Percentiles rank a stretch among this genome's conserved stretches.
phyloP scores from a whole-genome alignment of 2,329 filamentous ascomycete species.

The Dactylellina parvicollis region DNA sequence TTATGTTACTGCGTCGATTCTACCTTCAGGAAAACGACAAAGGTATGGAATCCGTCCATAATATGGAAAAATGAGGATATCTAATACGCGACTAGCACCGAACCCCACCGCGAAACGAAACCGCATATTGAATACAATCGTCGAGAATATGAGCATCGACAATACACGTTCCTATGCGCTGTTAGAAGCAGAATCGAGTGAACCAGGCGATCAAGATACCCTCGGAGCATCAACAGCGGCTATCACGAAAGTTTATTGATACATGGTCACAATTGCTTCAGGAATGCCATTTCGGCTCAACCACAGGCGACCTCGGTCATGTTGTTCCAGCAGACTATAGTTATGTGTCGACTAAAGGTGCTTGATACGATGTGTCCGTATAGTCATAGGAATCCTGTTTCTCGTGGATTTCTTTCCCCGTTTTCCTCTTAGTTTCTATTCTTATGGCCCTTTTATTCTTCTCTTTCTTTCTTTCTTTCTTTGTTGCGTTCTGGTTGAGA shows the following conservation, averaged over 20 bases:
- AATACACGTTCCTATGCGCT: slow-evolving; percentile 49
- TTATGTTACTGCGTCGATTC: slow-evolving; percentile 89
- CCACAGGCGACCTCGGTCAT: too few species aligned
- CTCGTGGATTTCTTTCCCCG: too few species aligned
- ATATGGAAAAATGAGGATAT: background rate
- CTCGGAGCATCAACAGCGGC: background rate
- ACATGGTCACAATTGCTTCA: background rate
- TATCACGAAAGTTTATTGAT: slow-evolving; percentile 1
- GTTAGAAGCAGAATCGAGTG: slow-evolving; percentile 22
- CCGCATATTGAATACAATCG: slow-evolving; percentile 57
- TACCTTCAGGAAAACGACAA: slow-evolving; percentile 98
- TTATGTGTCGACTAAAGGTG: too few species aligned
- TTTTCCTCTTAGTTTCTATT: too few species aligned
- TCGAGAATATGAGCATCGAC: slow-evolving; percentile 54
- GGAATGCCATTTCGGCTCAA: too few species aligned
- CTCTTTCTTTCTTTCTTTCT: too few species aligned
- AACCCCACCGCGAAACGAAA: slow-evolving; percentile 56
- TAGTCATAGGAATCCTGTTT: too few species aligned
- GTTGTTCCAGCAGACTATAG: too few species aligned
- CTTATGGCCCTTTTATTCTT: too few species aligned
- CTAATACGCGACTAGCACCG: slow-evolving; percentile 44
- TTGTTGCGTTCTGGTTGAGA: too few species aligned
- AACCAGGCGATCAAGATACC: background rate
- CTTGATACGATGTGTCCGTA: too few species aligned
- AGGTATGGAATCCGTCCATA: slow-evolving; percentile 65